phyloP scores from a whole-genome alignment of 371 early-diverging fungal genomes.

The Mucor racemosus region DNA sequence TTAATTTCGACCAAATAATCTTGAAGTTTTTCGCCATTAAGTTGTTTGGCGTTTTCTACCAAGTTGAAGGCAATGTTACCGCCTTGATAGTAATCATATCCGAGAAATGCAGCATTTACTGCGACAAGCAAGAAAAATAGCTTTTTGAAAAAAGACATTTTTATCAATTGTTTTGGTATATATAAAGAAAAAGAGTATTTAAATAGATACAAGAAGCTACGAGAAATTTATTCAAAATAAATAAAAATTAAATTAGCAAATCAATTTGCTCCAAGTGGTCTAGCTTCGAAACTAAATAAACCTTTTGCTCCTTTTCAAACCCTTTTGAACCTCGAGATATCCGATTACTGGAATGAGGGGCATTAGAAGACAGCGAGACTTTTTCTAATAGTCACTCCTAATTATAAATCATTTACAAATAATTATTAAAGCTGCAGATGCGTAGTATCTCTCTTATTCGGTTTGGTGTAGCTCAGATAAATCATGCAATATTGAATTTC shows the following conservation, averaged over 20 bases:
- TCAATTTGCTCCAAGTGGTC: constrained; percentile 7
- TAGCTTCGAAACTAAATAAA: too few relatives aligned
- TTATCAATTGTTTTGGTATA: not conserved
- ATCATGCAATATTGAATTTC: too few relatives aligned
- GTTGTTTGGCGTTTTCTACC: constrained; percentile 54
- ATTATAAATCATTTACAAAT: too few relatives aligned
- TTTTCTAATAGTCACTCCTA: too few relatives aligned
- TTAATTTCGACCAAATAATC: constrained; percentile 42
- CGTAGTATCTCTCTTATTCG: too few relatives aligned
- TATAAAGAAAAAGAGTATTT: constrained; percentile 11
- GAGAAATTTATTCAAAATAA: constrained; percentile 1
- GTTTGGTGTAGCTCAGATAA: too few relatives aligned
- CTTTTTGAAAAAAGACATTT: constrained; percentile 39
- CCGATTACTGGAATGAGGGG: too few relatives aligned
- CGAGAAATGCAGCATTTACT: constrained; percentile 43
- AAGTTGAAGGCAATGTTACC: constrained; percentile 63
- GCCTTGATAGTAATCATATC: constrained; percentile 50
- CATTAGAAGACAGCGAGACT: too few relatives aligned
- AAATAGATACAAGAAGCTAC: not conserved
- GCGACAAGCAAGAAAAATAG: constrained; percentile 44
- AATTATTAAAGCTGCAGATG: too few relatives aligned
- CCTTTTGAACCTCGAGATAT: too few relatives aligned
- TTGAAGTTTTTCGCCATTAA: constrained; percentile 54
- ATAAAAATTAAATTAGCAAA: not conserved
- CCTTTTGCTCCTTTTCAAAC: not conserved